Conservation (phyloP, 2,329 filamentous ascomycete species). For the Alternaria triticina region DNA sequence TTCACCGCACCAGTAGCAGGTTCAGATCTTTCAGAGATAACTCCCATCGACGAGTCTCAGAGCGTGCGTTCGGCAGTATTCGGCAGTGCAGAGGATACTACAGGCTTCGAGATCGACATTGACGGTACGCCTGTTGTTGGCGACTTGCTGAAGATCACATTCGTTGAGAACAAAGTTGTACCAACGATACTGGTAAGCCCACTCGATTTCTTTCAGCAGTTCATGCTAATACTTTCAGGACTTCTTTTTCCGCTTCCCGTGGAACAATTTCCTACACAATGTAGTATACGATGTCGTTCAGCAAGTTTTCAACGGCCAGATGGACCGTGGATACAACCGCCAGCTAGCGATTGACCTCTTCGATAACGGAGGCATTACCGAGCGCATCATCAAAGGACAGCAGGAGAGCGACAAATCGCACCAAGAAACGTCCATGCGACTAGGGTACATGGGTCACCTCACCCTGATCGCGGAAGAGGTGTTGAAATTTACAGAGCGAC, state of each 20-base stretch:
- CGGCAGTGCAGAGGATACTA: constrained; percentile 37
- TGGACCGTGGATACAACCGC: constrained; percentile 94
- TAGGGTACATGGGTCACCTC: constrained; percentile 98
- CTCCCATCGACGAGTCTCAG: constrained; percentile 46
- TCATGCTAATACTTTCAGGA: constrained; percentile 61
- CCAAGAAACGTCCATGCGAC: constrained; percentile 80
- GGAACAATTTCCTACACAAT: constrained; percentile 99
- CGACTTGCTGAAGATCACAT: constrained; percentile 93
- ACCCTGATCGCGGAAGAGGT: constrained; percentile 98
- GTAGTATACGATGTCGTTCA: constrained; percentile 99
- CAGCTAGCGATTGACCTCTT: constrained; percentile 91
- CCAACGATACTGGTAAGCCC: constrained; percentile 87
- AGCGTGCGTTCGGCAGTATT: constrained; percentile 45
- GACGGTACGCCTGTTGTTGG: constrained; percentile 83
- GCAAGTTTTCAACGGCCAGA: constrained; percentile 97
- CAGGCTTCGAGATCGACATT: constrained; percentile 63
- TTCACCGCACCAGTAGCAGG: constrained; percentile 36
- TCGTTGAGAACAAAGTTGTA: constrained; percentile 92
- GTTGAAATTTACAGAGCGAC: constrained; percentile 95
- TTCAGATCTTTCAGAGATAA: constrained; percentile 44
- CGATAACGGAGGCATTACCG: constrained; percentile 85
- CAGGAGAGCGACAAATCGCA: constrained; percentile 85
- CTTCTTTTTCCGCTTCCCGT: constrained; percentile 98
- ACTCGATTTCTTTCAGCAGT: neutral
- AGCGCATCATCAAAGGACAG: constrained; percentile 91